Conservation (phyloP, 2,329 filamentous ascomycete genomes). For the Talaromyces sp. region DNA sequence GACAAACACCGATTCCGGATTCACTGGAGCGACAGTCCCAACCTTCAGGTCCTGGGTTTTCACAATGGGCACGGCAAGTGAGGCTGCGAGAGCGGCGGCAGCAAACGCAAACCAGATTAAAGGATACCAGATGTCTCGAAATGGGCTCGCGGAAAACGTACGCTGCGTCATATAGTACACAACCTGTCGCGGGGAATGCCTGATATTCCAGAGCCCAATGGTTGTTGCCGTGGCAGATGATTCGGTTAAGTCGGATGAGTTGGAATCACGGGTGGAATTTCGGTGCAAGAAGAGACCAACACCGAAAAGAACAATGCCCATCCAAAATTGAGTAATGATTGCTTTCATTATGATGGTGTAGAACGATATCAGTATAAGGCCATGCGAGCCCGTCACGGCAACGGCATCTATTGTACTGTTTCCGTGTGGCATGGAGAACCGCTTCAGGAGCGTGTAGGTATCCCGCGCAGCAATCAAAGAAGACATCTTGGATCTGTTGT, state of each 20-base stretch:
- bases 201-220: conserved; percentile 4
- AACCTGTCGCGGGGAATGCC: not conserved
- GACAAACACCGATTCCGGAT: conserved; percentile 1
- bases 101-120: conserved; percentile 3
- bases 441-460: not conserved
- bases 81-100: not conserved
- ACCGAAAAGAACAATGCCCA: conserved; percentile 4
- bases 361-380: conserved; percentile 2
- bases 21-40: conserved; percentile 3
- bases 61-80: conserved; percentile 10
- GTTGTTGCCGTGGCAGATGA: not conserved
- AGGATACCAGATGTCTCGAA: conserved; percentile 4
- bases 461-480: not conserved
- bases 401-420: conserved; percentile 2
- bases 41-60: conserved; percentile 6
- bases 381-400: conserved; percentile 3
- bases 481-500: not conserved
- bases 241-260: not conserved
- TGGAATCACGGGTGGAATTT: not conserved
- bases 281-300: conserved; percentile 1
- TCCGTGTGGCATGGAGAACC: conserved; percentile 4
- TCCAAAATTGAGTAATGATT: conserved; percentile 9
- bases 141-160: not conserved
- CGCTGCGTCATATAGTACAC: not conserved
- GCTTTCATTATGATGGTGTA: conserved; percentile 13